Conservation (phyloP, 2,329 filamentous ascomycete species). For the Lachnellula hyalina region DNA sequence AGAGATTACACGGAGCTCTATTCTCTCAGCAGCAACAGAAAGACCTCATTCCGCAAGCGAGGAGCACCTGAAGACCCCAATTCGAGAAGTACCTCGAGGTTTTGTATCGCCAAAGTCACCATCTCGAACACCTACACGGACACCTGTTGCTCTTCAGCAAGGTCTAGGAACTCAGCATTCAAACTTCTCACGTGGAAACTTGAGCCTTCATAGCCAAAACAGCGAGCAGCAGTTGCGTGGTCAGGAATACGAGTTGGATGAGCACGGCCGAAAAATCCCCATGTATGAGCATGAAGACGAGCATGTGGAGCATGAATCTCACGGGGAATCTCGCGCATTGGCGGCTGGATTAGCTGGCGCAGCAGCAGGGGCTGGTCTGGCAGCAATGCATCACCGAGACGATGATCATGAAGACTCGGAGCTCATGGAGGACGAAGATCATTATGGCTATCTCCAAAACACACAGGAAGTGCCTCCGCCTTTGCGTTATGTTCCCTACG, state of each 20-base stretch:
- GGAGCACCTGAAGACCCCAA: constrained; percentile 46
- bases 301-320: constrained; percentile 28
- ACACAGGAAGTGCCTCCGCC: constrained; percentile 58
- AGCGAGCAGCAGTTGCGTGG: constrained; percentile 40
- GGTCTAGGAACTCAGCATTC: constrained; percentile 62
- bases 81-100: constrained; percentile 59
- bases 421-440: constrained; percentile 26
- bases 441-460: constrained; percentile 36
- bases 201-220: constrained; percentile 40
- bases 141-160: constrained; percentile 48
- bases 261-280: constrained; percentile 30
- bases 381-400: constrained; percentile 34
- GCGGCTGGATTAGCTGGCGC: constrained; percentile 26
- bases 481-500: constrained; percentile 62
- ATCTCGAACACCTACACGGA: constrained; percentile 60
- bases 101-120: constrained; percentile 55
- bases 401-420: constrained; percentile 27
- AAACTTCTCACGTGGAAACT: constrained; percentile 39
- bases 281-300: constrained; percentile 25
- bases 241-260: constrained; percentile 31
- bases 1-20: constrained; percentile 81
- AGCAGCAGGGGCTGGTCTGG: constrained; percentile 33
- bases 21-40: constrained; percentile 76
- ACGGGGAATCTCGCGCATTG: constrained; percentile 21
- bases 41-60: constrained; percentile 64